Conservation (phyloP, 176 grass and related monocot genomes). For the Zea mays region DNA sequence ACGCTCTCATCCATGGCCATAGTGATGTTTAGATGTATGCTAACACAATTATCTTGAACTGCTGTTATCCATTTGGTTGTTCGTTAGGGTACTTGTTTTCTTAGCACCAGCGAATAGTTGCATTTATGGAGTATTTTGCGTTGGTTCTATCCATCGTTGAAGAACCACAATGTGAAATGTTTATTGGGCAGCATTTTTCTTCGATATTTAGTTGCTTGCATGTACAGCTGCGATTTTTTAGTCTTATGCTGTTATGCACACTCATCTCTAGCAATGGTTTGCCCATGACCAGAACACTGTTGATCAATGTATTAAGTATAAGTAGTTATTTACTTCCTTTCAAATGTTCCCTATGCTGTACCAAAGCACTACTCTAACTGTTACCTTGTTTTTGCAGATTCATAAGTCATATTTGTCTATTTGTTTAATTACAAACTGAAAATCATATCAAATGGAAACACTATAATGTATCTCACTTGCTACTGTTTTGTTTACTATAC, state of each 20-base stretch:
- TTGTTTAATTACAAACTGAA: not conserved
- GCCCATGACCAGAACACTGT: not conserved
- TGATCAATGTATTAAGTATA: not conserved
- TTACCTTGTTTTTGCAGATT: not conserved
- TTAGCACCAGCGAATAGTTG: not conserved
- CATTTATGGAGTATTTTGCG: slow-evolving; percentile 8
- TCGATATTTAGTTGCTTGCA: not conserved
- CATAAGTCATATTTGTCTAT: not conserved
- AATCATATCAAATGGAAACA: not conserved
- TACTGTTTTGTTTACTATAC: not conserved
- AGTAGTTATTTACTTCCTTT: not conserved
- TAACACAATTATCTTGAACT: not conserved
- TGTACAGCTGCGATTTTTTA: not conserved
- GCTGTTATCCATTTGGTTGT: not conserved
- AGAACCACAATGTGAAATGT: not conserved
- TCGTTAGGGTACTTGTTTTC: not conserved
- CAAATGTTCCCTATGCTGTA: not conserved
- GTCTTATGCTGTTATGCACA: not conserved
- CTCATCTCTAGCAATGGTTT: not conserved
- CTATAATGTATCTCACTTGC: not conserved
- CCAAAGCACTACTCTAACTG: not conserved
- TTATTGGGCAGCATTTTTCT: not conserved
- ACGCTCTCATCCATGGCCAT: not conserved
- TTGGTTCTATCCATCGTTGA: not conserved
- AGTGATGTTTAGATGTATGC: not conserved